Percentiles rank a stretch among this genome's conserved stretches.
Conservation (phyloP, 164 flowering plant genomes). For the Platanus orientalis region DNA sequence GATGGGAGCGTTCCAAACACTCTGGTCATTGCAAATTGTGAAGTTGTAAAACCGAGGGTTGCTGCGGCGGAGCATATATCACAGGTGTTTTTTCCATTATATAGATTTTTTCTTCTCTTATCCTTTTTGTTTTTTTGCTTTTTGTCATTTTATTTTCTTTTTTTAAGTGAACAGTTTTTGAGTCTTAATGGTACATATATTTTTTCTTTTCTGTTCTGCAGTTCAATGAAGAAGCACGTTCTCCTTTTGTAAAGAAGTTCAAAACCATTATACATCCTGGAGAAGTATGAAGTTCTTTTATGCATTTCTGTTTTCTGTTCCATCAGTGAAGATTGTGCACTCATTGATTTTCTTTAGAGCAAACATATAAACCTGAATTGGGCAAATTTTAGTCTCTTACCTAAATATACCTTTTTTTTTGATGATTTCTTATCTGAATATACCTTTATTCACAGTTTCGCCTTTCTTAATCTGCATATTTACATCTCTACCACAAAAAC, state of each 20-base stretch:
- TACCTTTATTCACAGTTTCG: no score
- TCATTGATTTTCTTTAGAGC: no score
- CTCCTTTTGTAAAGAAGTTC: constrained; percentile 92
- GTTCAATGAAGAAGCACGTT: constrained; percentile 96
- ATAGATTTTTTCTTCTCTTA: neutral
- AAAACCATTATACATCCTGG: constrained; percentile 97
- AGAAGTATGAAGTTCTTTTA: constrained; percentile 45
- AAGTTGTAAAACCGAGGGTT: constrained; percentile 93
- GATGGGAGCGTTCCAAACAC: constrained; percentile 99
- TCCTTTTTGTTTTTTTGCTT: neutral
- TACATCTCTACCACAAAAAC: no score
- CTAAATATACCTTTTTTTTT: no score
- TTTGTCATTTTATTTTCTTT: neutral
- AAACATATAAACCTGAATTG: no score
- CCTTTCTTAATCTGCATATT: no score
- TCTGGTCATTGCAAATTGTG: constrained; percentile 93
- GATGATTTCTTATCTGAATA: no score
- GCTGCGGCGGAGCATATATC: constrained; percentile 99
- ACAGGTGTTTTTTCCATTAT: constrained; percentile 39
- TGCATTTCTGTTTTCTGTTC: neutral
- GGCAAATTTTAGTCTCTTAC: no score
- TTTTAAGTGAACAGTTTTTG: neutral
- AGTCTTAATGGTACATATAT: neutral
- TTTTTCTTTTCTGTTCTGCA: constrained; percentile 20
- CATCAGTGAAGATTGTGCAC: no score